Conservation (phyloP, 2,329 filamentous ascomycete genomes). For the Xylogone sp. region DNA sequence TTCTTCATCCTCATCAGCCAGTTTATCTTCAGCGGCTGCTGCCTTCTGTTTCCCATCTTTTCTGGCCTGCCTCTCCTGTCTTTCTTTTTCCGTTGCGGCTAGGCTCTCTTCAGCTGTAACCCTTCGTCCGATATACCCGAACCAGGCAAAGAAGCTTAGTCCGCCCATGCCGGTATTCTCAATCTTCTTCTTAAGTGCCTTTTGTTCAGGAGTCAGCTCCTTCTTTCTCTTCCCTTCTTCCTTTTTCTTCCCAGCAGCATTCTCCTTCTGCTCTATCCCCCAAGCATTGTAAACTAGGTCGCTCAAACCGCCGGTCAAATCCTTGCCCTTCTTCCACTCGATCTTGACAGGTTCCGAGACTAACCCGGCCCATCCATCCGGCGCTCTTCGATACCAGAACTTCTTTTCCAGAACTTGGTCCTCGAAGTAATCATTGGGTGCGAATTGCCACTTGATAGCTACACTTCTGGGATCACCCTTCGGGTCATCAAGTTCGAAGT, state of each 20-base stretch:
- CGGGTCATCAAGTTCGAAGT: slow-evolving; percentile 68
- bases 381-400: slow-evolving; percentile 76
- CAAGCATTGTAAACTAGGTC: slow-evolving; percentile 68
- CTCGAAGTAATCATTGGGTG: slow-evolving; percentile 77
- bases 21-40: slow-evolving; percentile 37
- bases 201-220: slow-evolving; percentile 43
- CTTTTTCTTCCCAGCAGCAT: slow-evolving; percentile 31
- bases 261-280: slow-evolving; percentile 51
- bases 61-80: slow-evolving; percentile 47
- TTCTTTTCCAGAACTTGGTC: slow-evolving; percentile 81
- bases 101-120: slow-evolving; percentile 70
- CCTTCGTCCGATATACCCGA: slow-evolving; percentile 70
- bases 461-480: slow-evolving; percentile 78
- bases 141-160: slow-evolving; percentile 84
- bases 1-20: slow-evolving; percentile 29
- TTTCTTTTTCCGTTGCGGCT: slow-evolving; percentile 56
- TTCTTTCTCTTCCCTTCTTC: slow-evolving; percentile 20
- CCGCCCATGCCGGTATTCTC: slow-evolving; percentile 58
- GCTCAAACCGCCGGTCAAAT: slow-evolving; percentile 77
- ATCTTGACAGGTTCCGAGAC: slow-evolving; percentile 88
- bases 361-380: slow-evolving; percentile 68
- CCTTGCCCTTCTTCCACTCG: slow-evolving; percentile 81
- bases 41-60: slow-evolving; percentile 32
- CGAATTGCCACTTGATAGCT: slow-evolving; percentile 73
- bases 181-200: slow-evolving; percentile 50